Conservation (phyloP, 805 yeast genomes). For the Sugiyamaella smithiae region DNA sequence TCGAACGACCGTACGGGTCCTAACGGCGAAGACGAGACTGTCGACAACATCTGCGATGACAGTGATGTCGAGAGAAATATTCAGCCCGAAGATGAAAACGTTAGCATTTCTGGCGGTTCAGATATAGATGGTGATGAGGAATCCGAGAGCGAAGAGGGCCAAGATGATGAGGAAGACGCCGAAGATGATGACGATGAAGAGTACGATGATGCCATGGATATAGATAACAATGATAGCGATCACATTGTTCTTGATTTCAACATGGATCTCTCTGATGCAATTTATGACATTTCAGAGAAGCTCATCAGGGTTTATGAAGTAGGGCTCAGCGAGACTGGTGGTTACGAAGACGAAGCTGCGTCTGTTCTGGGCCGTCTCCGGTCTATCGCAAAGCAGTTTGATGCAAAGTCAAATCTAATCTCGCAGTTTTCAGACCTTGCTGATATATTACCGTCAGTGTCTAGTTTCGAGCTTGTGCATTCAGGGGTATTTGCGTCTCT, state of each 20-base stretch:
- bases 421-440: constrained; percentile 12
- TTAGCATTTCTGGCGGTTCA: no score
- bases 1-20: constrained; percentile 28
- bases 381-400: constrained; percentile 22
- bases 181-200: not conserved
- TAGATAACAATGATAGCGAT: not conserved
- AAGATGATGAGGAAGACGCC: not conserved
- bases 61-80: not conserved
- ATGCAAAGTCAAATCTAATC: constrained; percentile 11
- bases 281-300: constrained; percentile 11
- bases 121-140: constrained; percentile 1
- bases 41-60: constrained; percentile 15
- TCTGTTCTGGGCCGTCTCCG: constrained; percentile 28
- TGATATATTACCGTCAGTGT: constrained; percentile 36
- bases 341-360: constrained; percentile 27
- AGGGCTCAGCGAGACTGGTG: constrained; percentile 3
- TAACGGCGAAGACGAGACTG: constrained; percentile 26
- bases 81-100: not conserved
- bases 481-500: constrained; percentile 59
- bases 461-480: constrained; percentile 72
- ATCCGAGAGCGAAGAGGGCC: not conserved
- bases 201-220: constrained; percentile 3
- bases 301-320: constrained; percentile 7
- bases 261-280: constrained; percentile 13
- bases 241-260: constrained; percentile 7